Evolutionary conservation across 2,329 filamentous ascomycete species (phyloP).

Genomic region (Epichloe scottii): DNA sequence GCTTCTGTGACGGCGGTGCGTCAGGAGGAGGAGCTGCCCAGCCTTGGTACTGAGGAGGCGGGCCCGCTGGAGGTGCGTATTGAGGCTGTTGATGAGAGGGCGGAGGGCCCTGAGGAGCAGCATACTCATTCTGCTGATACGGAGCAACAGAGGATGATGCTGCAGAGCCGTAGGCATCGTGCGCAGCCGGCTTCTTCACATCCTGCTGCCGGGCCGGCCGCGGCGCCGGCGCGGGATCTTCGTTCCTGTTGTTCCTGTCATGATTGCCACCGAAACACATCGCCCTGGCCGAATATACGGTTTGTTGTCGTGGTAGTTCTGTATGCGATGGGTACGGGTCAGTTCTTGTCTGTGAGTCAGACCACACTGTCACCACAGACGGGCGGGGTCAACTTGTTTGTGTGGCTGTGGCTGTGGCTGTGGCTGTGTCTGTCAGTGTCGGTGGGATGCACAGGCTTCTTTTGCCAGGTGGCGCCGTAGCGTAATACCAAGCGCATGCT

Average conservation of each 20-base stretch:
- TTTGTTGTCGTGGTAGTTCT: background rate
- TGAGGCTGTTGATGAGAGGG: conserved; percentile 11
- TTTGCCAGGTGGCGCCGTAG: too few relatives aligned
- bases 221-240: conserved; percentile 27
- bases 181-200: conserved; percentile 11
- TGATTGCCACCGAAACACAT: conserved; percentile 41
- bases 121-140: conserved; percentile 6
- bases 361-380: too few relatives aligned
- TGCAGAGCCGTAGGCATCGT: background rate
- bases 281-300: background rate
- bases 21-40: conserved; percentile 26
- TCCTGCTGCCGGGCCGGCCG: conserved; percentile 22
- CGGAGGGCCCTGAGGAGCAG: conserved; percentile 21
- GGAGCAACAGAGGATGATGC: conserved; percentile 10
- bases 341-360: too few relatives aligned
- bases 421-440: too few relatives aligned
- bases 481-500: too few relatives aligned
- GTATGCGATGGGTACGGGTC: too few relatives aligned
- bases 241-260: conserved; percentile 21
- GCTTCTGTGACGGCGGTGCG: conserved; percentile 16
- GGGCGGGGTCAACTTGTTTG: too few relatives aligned
- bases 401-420: too few relatives aligned
- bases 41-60: conserved; percentile 14
- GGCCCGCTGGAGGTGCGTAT: conserved; percentile 18
- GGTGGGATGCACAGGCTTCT: too few relatives aligned